Evolutionary conservation across 1,284 basidiomycete genomes (phyloP).

Genomic region (Rhodotorula sp.): DNA sequence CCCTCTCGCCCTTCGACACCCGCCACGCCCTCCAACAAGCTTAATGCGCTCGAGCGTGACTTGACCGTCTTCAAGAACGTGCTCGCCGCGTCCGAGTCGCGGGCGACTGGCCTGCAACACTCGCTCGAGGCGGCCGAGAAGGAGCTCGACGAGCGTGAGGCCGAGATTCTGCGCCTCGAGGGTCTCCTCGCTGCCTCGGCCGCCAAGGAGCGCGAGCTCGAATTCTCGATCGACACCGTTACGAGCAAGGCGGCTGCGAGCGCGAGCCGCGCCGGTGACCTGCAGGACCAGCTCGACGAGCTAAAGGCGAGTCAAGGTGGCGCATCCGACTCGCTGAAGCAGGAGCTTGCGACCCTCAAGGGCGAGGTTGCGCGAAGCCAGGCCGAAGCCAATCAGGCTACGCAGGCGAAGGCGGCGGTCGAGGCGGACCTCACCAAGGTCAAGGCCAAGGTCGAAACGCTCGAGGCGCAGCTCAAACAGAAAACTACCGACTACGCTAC

Average conservation of each 20-base stretch:
- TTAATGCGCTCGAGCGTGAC: conserved; percentile 23
- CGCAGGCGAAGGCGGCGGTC: neutral
- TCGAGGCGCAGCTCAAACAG: conserved; percentile 12
- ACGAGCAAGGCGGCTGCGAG: conserved; percentile 21
- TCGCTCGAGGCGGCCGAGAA: conserved; percentile 29
- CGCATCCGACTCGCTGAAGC: too few relatives aligned
- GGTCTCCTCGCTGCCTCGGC: conserved; percentile 1
- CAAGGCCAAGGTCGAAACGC: conserved; percentile 22
- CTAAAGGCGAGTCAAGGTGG: conserved; percentile 1
- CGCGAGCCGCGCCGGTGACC: conserved; percentile 9
- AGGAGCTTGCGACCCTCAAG: neutral
- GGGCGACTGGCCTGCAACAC: conserved; percentile 25
- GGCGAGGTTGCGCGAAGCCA: conserved; percentile 12
- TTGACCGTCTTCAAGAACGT: conserved; percentile 26
- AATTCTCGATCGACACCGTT: conserved; percentile 18
- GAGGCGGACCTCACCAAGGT: conserved; percentile 11
- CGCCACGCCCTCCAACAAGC: conserved; percentile 3
- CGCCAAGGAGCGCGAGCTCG: conserved; percentile 24
- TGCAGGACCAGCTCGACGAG: conserved; percentile 21
- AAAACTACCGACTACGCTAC: neutral
- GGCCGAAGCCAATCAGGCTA: neutral
- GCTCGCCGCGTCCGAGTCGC: conserved; percentile 32
- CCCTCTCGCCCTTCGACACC: conserved; percentile 5
- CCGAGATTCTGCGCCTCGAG: conserved; percentile 21
- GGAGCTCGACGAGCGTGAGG: conserved; percentile 30